Base-by-base conservation (phyloP, 2,329 filamentous ascomycete species). In the Arachnomyces sp. region DNA sequence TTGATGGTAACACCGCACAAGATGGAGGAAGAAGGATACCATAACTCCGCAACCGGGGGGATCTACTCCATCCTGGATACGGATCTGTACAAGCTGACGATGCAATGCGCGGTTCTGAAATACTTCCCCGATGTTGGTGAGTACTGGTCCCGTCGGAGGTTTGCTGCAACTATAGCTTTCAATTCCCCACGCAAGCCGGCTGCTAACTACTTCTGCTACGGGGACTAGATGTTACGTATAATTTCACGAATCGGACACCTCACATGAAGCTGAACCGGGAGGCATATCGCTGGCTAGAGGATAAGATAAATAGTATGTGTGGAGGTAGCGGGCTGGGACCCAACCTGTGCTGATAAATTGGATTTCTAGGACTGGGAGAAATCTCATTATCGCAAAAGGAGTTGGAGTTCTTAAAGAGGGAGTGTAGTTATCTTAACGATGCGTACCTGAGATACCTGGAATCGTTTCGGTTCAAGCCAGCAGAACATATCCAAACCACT, bases 91-190 rank as follows among this genome's bases (percentile, higher is more conserved):
- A 98, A 98, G 66, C 67, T 98, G 64, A 98, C 92, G 14, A 98
- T 98, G 92, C 92, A 98, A 81, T 94, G 85, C 59, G 88, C 88
- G 46, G 82, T 96, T 49, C 76, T 93, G 51, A 93, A 93, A 64
- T 93, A 89, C 69, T 96, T 94, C 63, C 82, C 82, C 28, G 73
- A 89, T 43, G 68, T 71, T 43, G 50, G 68, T 71, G 50, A 57
- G 65, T 58, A 31, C 29, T 25, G 5, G 20, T 25, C 9, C 20
- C 9, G 20, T 4, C 18, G 30, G 28, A 18, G 9, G 9, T 11
- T 30, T 14, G 7, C 30, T 34, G n/a, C n/a, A n/a, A n/a, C n/a
- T n/a, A n/a, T n/a, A n/a, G n/a, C n/a, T n/a, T n/a, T n/a, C n/a
- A n/a, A n/a, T n/a, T n/a, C n/a, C n/a, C n/a, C n/a, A n/a, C n/a